Conservation (phyloP, 2,329 filamentous ascomycete genomes). For the Helotiales sp. region DNA sequence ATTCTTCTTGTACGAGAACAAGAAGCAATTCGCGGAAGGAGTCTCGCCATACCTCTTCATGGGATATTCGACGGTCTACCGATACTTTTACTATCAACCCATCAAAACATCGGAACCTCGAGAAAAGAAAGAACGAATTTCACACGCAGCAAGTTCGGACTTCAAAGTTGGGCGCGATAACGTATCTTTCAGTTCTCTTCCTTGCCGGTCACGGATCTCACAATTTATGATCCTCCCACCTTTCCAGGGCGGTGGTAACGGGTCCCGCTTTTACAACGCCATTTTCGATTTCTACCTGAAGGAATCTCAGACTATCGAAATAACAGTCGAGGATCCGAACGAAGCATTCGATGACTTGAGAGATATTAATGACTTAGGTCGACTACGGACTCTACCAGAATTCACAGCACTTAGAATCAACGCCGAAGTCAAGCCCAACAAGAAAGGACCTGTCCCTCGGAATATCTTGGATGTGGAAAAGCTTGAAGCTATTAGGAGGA, state of each 20-base stretch:
- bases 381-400: constrained; percentile 58
- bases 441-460: constrained; percentile 47
- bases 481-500: constrained; percentile 56
- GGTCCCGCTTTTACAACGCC: constrained; percentile 65
- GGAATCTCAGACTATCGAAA: constrained; percentile 70
- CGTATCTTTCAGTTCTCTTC: constrained; percentile 55
- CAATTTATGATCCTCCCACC: constrained; percentile 91
- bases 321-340: constrained; percentile 94
- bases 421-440: constrained; percentile 48
- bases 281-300: constrained; percentile 72
- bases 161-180: constrained; percentile 40
- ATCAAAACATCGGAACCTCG: constrained; percentile 45
- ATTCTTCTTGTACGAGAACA: constrained; percentile 80
- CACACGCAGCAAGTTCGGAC: constrained; percentile 29
- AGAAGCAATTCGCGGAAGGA: constrained; percentile 43
- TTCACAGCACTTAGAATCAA: constrained; percentile 60
- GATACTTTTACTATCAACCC: constrained; percentile 69
- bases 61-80: constrained; percentile 88
- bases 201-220: constrained; percentile 81
- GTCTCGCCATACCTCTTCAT: constrained; percentile 72
- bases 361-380: constrained; percentile 70
- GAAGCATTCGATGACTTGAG: constrained; percentile 80
- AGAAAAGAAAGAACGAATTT: constrained; percentile 36
- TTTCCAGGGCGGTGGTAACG: constrained; percentile 79
- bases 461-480: constrained; percentile 58